phyloP scores from a whole-genome alignment of 2,329 filamentous ascomycete genomes.

The Penicillium italicum region DNA sequence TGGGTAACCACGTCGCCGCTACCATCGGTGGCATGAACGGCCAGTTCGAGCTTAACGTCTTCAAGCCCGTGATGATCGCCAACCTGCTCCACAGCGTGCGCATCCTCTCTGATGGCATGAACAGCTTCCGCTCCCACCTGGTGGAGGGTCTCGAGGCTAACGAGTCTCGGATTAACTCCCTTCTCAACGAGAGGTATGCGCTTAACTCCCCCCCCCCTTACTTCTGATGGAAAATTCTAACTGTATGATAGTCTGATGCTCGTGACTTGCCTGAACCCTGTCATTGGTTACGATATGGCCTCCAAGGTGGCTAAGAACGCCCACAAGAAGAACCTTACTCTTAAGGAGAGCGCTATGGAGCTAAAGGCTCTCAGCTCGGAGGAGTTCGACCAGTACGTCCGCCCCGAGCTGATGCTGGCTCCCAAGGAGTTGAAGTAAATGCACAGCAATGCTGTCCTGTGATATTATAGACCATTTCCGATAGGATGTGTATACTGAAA shows the following conservation, averaged over 20 bases:
- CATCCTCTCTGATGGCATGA: slow-evolving; percentile 87
- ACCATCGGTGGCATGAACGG: slow-evolving; percentile 96
- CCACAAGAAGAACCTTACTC: slow-evolving; percentile 93
- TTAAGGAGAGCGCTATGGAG: slow-evolving; percentile 93
- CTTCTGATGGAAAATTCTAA: slow-evolving; percentile 18
- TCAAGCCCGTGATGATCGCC: slow-evolving; percentile 94
- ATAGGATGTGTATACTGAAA: slow-evolving; percentile 24
- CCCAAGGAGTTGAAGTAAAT: slow-evolving; percentile 65
- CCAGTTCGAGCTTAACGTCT: slow-evolving; percentile 98
- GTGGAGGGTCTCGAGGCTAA: slow-evolving; percentile 86
- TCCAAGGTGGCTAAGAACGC: slow-evolving; percentile 98
- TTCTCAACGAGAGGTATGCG: slow-evolving; percentile 89
- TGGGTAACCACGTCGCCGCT: slow-evolving; percentile 91
- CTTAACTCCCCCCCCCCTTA: slow-evolving; percentile 1
- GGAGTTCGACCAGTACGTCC: slow-evolving; percentile 86
- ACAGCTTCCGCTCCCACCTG: slow-evolving; percentile 90
- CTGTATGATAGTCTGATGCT: slow-evolving; percentile 73
- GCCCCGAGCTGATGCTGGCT: slow-evolving; percentile 91
- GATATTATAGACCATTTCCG: slow-evolving; percentile 18
- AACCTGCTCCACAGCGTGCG: slow-evolving; percentile 91
- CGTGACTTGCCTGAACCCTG: slow-evolving; percentile 94
- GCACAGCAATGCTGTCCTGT: slow-evolving; percentile 12
- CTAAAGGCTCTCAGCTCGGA: slow-evolving; percentile 81
- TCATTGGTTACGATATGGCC: slow-evolving; percentile 97
- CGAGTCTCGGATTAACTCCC: slow-evolving; percentile 81